These are phyloP conservation scores for Heterobasidion occidentale DNA, from an alignment of 1,284 basidiomycete genomes.

Conservation along the genomic window DNA sequence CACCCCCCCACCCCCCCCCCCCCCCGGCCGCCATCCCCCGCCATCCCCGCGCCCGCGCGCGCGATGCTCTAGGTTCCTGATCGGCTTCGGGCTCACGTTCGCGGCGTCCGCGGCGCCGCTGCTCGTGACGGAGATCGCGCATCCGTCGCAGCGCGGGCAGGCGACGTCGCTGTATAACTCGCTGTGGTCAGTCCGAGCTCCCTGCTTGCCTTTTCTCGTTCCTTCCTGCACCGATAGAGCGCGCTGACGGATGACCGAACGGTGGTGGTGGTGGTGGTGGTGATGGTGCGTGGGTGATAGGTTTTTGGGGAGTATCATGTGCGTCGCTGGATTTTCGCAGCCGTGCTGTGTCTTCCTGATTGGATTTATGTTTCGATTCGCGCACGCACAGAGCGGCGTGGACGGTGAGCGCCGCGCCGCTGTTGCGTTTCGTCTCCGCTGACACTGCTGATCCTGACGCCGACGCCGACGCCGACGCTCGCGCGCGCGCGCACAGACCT, in stretches of 20 bases:
- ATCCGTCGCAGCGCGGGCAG: slow-evolving; percentile 43
- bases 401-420: slow-evolving; percentile 23
- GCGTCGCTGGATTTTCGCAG: slow-evolving; percentile 13
- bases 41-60: no score
- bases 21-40: no score
- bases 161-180: slow-evolving; percentile 49
- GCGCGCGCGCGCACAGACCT: slow-evolving; percentile 30
- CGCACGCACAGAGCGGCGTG: slow-evolving; percentile 35
- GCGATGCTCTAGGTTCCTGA: slow-evolving; percentile 28
- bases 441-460: not conserved
- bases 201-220: not conserved
- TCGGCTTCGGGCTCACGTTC: slow-evolving; percentile 50
- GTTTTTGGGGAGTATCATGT: slow-evolving; percentile 36
- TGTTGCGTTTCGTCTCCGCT: not conserved
- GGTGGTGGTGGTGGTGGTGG: no score
- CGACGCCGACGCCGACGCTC: no score
- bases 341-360: not conserved
- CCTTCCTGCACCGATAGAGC: not conserved
- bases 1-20: no score
- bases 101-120: slow-evolving; percentile 40
- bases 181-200: slow-evolving; percentile 32
- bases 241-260: no score
- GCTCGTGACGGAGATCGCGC: slow-evolving; percentile 48
- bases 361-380: no score
- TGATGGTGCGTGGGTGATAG: slow-evolving; percentile 13